Percentiles rank a stretch among this genome's conserved stretches.
Evolutionary conservation across 2,329 filamentous ascomycete species (phyloP).

Genomic region (Keithomyces neogunnii): DNA sequence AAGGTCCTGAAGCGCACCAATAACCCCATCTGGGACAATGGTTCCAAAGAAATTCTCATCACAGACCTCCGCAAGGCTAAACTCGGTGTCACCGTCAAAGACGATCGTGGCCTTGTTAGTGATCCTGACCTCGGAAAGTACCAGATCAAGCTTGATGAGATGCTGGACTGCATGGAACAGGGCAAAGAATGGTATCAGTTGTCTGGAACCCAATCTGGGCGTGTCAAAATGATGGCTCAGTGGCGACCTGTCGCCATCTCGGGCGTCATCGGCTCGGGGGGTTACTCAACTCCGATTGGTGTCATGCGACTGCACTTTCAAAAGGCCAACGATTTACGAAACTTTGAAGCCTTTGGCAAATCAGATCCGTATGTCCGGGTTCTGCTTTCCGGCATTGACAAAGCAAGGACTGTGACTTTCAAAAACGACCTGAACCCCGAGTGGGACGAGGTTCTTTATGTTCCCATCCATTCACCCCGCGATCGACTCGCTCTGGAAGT

Average conservation of each 20-base stretch:
- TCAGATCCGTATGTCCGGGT: conserved; percentile 92
- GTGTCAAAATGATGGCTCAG: conserved; percentile 81
- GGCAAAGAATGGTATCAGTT: conserved; percentile 96
- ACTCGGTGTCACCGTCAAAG: conserved; percentile 87
- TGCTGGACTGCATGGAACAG: conserved; percentile 83
- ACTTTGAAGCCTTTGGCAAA: conserved; percentile 91
- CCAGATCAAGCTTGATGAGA: conserved; percentile 90
- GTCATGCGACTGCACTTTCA: conserved; percentile 93
- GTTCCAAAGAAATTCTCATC: conserved; percentile 87
- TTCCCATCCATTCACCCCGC: conserved; percentile 76
- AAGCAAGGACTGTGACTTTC: conserved; percentile 88
- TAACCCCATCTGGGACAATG: conserved; percentile 92
- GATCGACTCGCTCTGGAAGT: conserved; percentile 86
- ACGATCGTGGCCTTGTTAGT: conserved; percentile 75
- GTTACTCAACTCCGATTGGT: conserved; percentile 88
- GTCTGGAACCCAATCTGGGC: conserved; percentile 69
- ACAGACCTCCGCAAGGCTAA: conserved; percentile 88
- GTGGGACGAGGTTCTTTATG: conserved; percentile 92
- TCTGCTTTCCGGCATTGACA: conserved; percentile 81
- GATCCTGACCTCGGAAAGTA: conserved; percentile 87
- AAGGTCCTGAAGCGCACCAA: conserved; percentile 95
- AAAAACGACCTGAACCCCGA: conserved; percentile 92
- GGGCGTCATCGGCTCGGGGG: conserved; percentile 71
- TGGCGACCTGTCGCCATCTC: conserved; percentile 93
- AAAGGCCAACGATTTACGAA: conserved; percentile 73